phyloP scores from a whole-genome alignment of 768 basidiomycete species.

The Pleurotus sapidus region DNA sequence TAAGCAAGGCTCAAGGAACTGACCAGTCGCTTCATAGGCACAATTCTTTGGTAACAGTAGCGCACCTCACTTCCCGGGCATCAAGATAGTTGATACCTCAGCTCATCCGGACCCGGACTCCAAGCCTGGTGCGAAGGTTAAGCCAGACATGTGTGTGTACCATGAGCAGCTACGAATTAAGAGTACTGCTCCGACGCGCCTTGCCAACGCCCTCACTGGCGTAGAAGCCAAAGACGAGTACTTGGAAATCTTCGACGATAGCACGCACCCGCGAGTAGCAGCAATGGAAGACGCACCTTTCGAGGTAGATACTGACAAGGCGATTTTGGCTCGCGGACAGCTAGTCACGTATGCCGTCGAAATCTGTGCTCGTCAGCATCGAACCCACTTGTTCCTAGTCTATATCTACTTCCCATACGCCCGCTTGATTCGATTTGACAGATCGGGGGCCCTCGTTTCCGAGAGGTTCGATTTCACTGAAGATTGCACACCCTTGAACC shows the following conservation, averaged over 20 bases:
- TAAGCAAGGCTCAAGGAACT: no score
- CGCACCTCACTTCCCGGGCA: no score
- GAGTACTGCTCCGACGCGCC: neutral
- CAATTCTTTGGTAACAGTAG: no score
- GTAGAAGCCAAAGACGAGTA: neutral
- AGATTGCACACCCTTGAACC: slow-evolving; percentile 10
- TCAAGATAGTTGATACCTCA: neutral
- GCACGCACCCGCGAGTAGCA: neutral
- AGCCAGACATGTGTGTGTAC: neutral
- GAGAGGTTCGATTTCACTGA: slow-evolving; percentile 18
- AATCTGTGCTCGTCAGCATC: slow-evolving; percentile 21
- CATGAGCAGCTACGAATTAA: neutral
- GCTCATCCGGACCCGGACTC: neutral
- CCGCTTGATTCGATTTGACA: slow-evolving; percentile 33
- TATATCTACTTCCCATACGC: slow-evolving; percentile 21
- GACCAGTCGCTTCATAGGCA: no score
- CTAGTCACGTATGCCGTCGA: slow-evolving; percentile 21
- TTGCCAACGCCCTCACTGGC: neutral
- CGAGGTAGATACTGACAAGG: neutral
- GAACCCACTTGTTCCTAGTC: slow-evolving; percentile 26
- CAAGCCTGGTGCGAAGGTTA: neutral
- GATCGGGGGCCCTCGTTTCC: slow-evolving; percentile 24
- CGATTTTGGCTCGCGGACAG: slow-evolving; percentile 14
- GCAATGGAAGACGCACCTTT: neutral
- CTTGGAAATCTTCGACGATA: neutral